Evolutionary conservation across 2,329 filamentous ascomycete genomes (phyloP).

Genomic region (Aureobasidium lini): DNA sequence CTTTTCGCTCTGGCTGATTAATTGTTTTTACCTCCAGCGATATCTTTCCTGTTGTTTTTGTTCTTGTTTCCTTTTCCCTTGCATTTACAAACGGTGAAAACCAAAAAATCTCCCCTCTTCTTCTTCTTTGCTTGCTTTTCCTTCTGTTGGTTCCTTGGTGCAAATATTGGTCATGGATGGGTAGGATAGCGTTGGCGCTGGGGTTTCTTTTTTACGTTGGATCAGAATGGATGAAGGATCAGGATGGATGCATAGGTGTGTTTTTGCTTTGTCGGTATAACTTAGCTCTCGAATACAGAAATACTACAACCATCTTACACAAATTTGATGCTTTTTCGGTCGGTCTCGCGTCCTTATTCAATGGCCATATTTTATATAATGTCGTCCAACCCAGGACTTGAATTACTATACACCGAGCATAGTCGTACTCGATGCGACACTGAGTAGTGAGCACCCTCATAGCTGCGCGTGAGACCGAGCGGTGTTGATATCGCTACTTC

Average conservation of each 20-base stretch:
- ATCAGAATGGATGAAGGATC: not conserved
- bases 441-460: no score
- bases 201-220: not conserved
- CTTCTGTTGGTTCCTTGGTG: not conserved
- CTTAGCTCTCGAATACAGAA: no score
- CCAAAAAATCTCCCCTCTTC: not conserved
- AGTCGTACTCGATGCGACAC: no score
- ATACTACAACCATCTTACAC: no score
- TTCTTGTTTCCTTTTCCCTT: not conserved
- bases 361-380: no score
- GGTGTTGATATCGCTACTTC: no score
- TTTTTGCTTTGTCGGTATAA: no score
- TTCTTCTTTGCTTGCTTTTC: not conserved
- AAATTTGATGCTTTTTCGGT: no score
- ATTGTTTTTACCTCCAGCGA: not conserved
- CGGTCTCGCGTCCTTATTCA: not conserved
- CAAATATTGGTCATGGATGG: not conserved
- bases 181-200: not conserved
- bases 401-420: no score
- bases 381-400: no score
- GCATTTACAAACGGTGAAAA: not conserved
- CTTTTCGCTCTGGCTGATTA: constrained; percentile 65
- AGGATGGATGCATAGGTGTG: no score
- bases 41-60: not conserved
- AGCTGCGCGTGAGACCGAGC: no score